Conservation (phyloP, 352 stramenopile species). For the Globisporangium carolinianum region DNA sequence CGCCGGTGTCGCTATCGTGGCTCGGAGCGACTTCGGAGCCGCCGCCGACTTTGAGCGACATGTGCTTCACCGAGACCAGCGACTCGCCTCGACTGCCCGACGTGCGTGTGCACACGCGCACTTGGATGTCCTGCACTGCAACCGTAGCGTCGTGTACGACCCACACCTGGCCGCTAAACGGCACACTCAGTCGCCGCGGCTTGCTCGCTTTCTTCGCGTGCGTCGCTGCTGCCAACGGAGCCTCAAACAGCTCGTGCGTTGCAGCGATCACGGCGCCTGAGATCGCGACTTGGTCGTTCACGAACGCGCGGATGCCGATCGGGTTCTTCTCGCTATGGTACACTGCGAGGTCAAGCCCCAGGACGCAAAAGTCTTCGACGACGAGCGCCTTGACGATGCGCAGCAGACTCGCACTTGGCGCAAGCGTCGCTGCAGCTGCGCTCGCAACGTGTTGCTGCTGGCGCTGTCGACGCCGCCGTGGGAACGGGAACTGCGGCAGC, state of each 20-base stretch:
- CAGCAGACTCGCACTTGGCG: slow-evolving; percentile 14
- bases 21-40: slow-evolving; percentile 18
- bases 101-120: slow-evolving; percentile 53
- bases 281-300: slow-evolving; percentile 52
- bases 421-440: neutral
- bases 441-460: neutral
- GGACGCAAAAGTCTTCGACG: slow-evolving; percentile 52
- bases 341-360: slow-evolving; percentile 58
- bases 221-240: neutral
- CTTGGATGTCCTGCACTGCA: slow-evolving; percentile 47
- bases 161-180: slow-evolving; percentile 19
- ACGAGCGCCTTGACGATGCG: slow-evolving; percentile 32
- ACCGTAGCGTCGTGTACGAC: slow-evolving; percentile 39
- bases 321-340: slow-evolving; percentile 67
- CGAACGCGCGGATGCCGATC: slow-evolving; percentile 52
- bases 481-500: slow-evolving; percentile 22
- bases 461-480: neutral
- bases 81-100: slow-evolving; percentile 61
- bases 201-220: slow-evolving; percentile 3
- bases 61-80: slow-evolving; percentile 47
- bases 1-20: slow-evolving; percentile 16
- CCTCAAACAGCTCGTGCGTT: slow-evolving; percentile 20
- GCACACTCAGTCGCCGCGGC: slow-evolving; percentile 21
- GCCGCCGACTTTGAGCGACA: slow-evolving; percentile 45
- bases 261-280: slow-evolving; percentile 31